A percentile compares a stretch with the other conserved stretches of the same genome.
Evolutionary conservation across 2,329 filamentous ascomycete species (phyloP).

Genomic region (Pseudocercospora pini-densiflorae): DNA sequence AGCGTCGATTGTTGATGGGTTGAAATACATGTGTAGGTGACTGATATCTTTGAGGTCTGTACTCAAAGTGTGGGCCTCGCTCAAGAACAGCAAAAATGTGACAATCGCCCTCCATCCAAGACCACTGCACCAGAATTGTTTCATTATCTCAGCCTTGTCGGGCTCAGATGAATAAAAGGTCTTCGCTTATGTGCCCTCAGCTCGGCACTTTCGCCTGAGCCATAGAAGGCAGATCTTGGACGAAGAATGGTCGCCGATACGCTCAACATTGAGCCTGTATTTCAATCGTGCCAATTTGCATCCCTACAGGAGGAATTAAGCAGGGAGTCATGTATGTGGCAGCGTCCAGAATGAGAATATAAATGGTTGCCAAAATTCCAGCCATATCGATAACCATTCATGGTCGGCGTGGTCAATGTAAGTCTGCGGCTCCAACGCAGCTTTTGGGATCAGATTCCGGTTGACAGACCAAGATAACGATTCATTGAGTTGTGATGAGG

Average conservation of each 20-base stretch:
- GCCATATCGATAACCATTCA: background rate
- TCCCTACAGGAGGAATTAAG: too few relatives aligned
- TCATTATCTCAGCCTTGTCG: background rate
- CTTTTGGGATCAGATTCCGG: background rate
- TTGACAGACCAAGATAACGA: too few relatives aligned
- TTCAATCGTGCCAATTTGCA: background rate
- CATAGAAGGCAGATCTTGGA: background rate
- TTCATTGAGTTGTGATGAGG: too few relatives aligned
- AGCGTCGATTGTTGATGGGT: background rate
- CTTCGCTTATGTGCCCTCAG: background rate
- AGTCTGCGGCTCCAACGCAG: background rate
- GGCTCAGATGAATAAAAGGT: background rate
- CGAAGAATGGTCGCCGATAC: background rate
- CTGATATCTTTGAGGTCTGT: background rate
- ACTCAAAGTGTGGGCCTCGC: background rate
- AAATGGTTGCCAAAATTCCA: background rate
- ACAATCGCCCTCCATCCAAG: background rate
- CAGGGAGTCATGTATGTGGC: background rate
- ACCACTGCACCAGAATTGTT: background rate
- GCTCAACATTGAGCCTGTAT: background rate
- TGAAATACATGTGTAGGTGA: background rate
- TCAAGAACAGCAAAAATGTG: background rate
- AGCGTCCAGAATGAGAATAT: background rate
- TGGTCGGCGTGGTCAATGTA: background rate
- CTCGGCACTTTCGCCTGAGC: background rate